These are phyloP conservation scores for Sicyos baderoa DNA, from an alignment of 306 rosid genomes.

Conservation along the genomic window DNA sequence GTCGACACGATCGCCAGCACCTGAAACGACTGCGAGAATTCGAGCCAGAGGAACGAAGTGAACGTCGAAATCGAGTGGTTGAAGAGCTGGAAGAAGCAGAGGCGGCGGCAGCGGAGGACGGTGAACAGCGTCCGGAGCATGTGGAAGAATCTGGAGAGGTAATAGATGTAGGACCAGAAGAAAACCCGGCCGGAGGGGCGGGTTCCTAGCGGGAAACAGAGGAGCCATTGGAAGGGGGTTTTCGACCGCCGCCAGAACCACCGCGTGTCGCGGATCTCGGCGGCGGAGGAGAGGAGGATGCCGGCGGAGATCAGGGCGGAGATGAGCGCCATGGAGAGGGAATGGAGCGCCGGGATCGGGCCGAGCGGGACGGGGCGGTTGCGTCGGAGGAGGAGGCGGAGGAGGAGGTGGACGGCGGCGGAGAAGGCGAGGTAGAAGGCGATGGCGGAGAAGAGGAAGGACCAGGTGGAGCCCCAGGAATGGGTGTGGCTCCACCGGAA, in stretches of 20 bases:
- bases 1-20: slow-evolving; percentile 67
- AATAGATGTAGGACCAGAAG: slow-evolving; percentile 81
- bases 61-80: slow-evolving; percentile 58
- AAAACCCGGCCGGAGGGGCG: slow-evolving; percentile 92
- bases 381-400: slow-evolving; percentile 31
- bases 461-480: slow-evolving; percentile 87
- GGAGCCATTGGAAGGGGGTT: slow-evolving; percentile 85
- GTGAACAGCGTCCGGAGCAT: slow-evolving; percentile 56
- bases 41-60: slow-evolving; percentile 68
- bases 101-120: slow-evolving; percentile 42
- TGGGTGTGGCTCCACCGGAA: slow-evolving; percentile 76
- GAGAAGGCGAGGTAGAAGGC: slow-evolving; percentile 37
- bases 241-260: slow-evolving; percentile 89
- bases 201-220: slow-evolving; percentile 81
- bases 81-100: slow-evolving; percentile 50
- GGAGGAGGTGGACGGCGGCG: slow-evolving; percentile 34
- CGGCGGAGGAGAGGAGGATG: slow-evolving; percentile 50
- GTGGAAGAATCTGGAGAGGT: slow-evolving; percentile 65
- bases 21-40: slow-evolving; percentile 78
- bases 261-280: slow-evolving; percentile 82
- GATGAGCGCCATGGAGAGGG: slow-evolving; percentile 48
- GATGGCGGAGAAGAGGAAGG: slow-evolving; percentile 63
- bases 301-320: slow-evolving; percentile 70
- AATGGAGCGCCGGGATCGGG: slow-evolving; percentile 76
- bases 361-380: slow-evolving; percentile 55